These are phyloP conservation scores for Zygoascus hellenicus DNA, from an alignment of 1,139 yeast species.

Conservation along the genomic window DNA sequence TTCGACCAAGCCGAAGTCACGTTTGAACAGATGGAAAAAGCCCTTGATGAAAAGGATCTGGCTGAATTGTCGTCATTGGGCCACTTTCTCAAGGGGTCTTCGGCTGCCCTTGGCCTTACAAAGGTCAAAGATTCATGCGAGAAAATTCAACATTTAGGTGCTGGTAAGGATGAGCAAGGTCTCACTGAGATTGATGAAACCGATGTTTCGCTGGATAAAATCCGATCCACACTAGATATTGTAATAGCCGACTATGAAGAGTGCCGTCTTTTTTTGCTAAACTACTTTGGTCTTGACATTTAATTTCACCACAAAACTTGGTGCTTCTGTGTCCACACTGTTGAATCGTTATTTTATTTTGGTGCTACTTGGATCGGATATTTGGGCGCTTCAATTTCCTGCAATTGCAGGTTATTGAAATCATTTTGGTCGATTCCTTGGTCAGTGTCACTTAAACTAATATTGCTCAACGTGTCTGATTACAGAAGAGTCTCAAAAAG, in stretches of 20 bases:
- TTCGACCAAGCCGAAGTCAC: constrained; percentile 86
- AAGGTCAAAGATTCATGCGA: constrained; percentile 85
- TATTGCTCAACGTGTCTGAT: no score
- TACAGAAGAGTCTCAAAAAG: no score
- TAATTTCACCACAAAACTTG: not conserved
- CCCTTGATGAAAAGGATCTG: constrained; percentile 46
- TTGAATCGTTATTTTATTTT: no score
- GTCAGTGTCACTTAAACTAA: no score
- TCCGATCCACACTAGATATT: constrained; percentile 21
- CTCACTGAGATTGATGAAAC: constrained; percentile 28
- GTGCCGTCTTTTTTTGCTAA: constrained; percentile 27
- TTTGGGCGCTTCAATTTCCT: not conserved
- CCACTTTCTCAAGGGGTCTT: constrained; percentile 90
- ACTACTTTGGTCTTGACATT: constrained; percentile 14
- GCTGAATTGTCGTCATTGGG: constrained; percentile 68
- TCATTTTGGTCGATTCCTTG: no score
- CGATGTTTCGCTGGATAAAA: constrained; percentile 26
- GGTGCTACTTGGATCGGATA: constrained; percentile 26
- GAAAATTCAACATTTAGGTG: constrained; percentile 86
- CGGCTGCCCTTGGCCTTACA: constrained; percentile 86
- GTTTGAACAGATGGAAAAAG: constrained; percentile 61
- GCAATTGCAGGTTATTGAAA: no score
- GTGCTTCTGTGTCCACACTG: not conserved
- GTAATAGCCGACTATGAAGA: constrained; percentile 35
- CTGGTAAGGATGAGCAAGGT: constrained; percentile 40